Conservation (phyloP, 2,329 filamentous ascomycete genomes). For the Knoxdaviesia capensis region DNA sequence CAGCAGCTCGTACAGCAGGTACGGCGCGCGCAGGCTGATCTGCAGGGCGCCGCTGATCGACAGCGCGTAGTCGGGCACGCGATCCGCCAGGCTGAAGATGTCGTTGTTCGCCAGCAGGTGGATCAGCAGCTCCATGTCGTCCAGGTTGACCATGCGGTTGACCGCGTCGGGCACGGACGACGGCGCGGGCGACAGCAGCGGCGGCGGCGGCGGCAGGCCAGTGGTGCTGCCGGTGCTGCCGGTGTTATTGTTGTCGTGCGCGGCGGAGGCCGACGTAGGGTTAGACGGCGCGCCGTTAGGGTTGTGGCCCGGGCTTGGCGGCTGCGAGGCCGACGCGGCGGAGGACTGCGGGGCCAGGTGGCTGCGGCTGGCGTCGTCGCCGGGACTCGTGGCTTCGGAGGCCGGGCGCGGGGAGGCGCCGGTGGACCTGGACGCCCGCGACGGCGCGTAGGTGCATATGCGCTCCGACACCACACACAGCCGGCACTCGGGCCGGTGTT, state of each 20-base stretch:
- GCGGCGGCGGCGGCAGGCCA: neutral
- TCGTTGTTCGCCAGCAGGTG: constrained; percentile 10
- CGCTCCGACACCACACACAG: constrained; percentile 11
- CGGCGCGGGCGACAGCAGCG: neutral
- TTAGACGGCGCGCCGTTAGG: no score
- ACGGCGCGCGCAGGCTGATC: constrained; percentile 10
- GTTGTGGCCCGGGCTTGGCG: no score
- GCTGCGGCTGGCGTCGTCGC: no score
- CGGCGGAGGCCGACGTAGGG: neutral
- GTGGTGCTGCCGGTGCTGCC: neutral
- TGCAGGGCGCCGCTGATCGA: constrained; percentile 8
- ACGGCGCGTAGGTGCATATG: constrained; percentile 8
- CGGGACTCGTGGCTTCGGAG: no score
- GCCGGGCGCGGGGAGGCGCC: no score
- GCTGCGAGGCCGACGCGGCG: no score
- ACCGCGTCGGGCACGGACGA: neutral
- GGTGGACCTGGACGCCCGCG: no score
- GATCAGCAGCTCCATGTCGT: constrained; percentile 15
- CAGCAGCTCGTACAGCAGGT: constrained; percentile 15
- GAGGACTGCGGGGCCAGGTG: no score
- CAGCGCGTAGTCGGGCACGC: constrained; percentile 5
- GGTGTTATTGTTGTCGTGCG: neutral
- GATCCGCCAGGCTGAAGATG: constrained; percentile 9
- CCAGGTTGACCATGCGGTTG: constrained; percentile 9
- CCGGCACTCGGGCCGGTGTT: constrained; percentile 10